Conservation (phyloP, 2,329 filamentous ascomycete genomes). For the Trichophyton schoenleinii region DNA sequence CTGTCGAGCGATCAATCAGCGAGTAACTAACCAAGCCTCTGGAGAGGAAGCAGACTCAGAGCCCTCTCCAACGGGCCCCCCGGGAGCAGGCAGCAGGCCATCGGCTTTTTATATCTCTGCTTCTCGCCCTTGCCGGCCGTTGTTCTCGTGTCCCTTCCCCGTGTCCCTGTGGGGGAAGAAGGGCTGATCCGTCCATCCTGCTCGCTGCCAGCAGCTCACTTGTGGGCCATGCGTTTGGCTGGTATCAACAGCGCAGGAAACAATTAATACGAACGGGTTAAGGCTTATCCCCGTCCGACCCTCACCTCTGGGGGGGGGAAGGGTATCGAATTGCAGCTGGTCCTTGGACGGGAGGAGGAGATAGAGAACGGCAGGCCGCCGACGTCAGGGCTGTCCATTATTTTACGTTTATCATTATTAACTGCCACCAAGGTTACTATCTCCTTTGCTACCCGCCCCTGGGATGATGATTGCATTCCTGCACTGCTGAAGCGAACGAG, state of each 20-base stretch:
- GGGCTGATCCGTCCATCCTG: background rate
- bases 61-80: no score
- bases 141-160: no score
- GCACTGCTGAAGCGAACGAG: background rate
- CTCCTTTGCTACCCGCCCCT: slow-evolving; percentile 1
- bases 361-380: background rate
- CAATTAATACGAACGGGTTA: background rate
- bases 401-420: no score
- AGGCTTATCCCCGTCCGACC: background rate
- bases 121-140: no score
- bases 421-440: background rate
- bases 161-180: no score
- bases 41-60: no score
- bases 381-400: no score
- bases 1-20: background rate
- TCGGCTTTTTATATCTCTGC: no score
- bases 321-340: background rate
- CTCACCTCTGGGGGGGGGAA: background rate
- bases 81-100: no score
- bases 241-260: no score
- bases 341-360: background rate
- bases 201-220: background rate
- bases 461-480: background rate
- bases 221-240: no score
- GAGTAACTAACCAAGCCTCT: no score